These are phyloP conservation scores for Xerocomus brunneocitrinus DNA, from an alignment of 768 basidiomycete genomes.

Conservation along the genomic window DNA sequence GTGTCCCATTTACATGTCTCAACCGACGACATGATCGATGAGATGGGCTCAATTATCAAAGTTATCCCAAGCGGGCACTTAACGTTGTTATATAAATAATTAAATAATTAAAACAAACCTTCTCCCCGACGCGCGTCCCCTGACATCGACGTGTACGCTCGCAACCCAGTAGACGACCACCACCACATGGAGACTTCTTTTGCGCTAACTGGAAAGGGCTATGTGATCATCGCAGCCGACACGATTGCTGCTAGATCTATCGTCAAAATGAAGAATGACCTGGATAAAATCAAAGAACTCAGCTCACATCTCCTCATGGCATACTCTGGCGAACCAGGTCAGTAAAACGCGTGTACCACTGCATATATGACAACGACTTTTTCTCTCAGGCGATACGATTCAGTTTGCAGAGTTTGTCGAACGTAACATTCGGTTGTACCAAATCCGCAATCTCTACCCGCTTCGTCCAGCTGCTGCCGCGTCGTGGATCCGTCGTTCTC, in stretches of 20 bases:
- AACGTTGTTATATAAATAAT: conserved; percentile 2
- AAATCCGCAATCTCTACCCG: conserved; percentile 88
- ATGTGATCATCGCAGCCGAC: conserved; percentile 89
- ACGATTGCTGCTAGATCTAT: conserved; percentile 86
- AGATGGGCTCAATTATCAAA: not conserved
- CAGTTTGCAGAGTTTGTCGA: conserved; percentile 97
- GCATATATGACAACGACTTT: not conserved
- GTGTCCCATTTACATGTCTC: too few species aligned
- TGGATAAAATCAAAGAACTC: conserved; percentile 93
- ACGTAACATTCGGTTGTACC: conserved; percentile 92
- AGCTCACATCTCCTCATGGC: conserved; percentile 93
- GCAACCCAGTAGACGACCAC: conserved; percentile 12
- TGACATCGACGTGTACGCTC: conserved; percentile 18
- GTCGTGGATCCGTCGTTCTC: conserved; percentile 88
- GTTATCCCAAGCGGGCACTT: too few species aligned
- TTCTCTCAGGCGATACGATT: conserved; percentile 76
- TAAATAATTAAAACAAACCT: conserved; percentile 4
- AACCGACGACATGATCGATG: too few species aligned
- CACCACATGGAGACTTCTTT: conserved; percentile 83
- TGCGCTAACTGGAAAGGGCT: conserved; percentile 88
- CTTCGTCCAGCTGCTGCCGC: conserved; percentile 89
- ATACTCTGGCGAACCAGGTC: conserved; percentile 89
- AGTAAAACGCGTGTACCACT: conserved; percentile 20
- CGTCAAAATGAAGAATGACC: conserved; percentile 95
- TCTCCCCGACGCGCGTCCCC: conserved; percentile 27